Base-by-base conservation (phyloP, 192 early-diverging fungal species). In the Mortierella alpina region DNA sequence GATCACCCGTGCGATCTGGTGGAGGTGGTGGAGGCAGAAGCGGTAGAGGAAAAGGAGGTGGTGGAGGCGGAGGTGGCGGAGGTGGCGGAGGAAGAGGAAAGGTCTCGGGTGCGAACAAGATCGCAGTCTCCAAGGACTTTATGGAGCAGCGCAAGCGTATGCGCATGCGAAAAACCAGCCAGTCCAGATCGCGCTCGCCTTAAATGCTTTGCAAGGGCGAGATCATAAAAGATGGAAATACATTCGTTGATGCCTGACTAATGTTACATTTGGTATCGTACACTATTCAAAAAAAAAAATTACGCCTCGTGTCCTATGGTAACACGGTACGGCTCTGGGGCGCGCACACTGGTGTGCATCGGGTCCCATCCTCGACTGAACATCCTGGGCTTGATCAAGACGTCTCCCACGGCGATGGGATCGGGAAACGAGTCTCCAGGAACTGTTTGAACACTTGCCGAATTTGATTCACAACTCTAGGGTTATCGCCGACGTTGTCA, bases 331-430 rank as follows among this genome's bases (percentile, higher is more conserved):
- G 55, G 55, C n/a, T 57, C 55, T 22, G 55, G 14, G 9, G 2
- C 14, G 55, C 17, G 10, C n/a, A 17, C 50, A 15, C 4, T 4
- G 63, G 10, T 54, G 49, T 41, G n/a, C n/a, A 52, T 54, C 41
- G 18, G 22, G 48, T 40, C 7, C 9, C 15, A 41, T 7, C 17
- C 15, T 62, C 44, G 44, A 20, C 12, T 58, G 18, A 6, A 14
- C 10, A 0, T 13, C 12, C 39, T 40, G 40, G 20, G 42, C 10
- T 17, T 22, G 0, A 22, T 67, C 17, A 46, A 46, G 42, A 20
- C 22, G 71, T 79, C 59, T 79, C 76, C 76, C 68, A 79, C 13
- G 76, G 68, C 18, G 76, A 79, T 23, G 76, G 41, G 11, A 39
- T 62, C 31, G 76, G 58, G 53, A 79, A 79, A 8, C 69, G 69